Evolutionary conservation across 176 grass and related monocot genomes (phyloP).

Genomic region (Carex cristatella): DNA sequence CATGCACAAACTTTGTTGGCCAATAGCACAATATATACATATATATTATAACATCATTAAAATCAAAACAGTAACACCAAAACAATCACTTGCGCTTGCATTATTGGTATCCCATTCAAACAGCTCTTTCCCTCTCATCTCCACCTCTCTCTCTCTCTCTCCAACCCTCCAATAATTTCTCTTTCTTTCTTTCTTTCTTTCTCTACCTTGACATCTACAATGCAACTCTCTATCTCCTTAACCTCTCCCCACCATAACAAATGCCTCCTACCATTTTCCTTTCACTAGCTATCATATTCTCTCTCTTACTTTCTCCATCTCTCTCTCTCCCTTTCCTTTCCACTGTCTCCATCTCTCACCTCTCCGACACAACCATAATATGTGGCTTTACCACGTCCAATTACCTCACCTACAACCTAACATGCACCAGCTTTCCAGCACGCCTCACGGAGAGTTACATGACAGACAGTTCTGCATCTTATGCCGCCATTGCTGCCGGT

Average conservation of each 20-base stretch:
- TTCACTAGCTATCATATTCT: conserved; percentile 19
- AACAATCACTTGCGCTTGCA: conserved; percentile 6
- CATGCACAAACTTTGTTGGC: neutral
- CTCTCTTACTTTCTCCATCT: conserved; percentile 25
- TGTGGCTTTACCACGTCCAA: conserved; percentile 17
- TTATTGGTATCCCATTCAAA: conserved; percentile 27
- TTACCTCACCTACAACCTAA: conserved; percentile 23
- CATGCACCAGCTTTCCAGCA: conserved; percentile 39
- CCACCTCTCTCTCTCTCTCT: neutral
- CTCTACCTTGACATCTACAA: conserved; percentile 20
- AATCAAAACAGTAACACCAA: neutral
- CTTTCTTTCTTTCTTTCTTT: conserved; percentile 2
- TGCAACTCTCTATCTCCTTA: conserved; percentile 17
- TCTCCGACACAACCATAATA: conserved; percentile 26
- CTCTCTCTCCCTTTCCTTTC: conserved; percentile 39
- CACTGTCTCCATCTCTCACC: conserved; percentile 63
- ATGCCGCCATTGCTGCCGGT: conserved; percentile 60
- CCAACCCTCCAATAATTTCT: neutral
- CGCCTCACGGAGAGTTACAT: conserved; percentile 20
- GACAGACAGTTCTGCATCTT: conserved; percentile 16
- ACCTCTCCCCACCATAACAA: conserved; percentile 28
- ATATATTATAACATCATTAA: conserved; percentile 7
- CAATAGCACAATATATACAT: neutral
- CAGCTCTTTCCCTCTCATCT: conserved; percentile 11
- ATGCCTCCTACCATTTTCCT: conserved; percentile 43